Base-by-base conservation (phyloP, 768 basidiomycete species). In the Amanita rimosa region DNA sequence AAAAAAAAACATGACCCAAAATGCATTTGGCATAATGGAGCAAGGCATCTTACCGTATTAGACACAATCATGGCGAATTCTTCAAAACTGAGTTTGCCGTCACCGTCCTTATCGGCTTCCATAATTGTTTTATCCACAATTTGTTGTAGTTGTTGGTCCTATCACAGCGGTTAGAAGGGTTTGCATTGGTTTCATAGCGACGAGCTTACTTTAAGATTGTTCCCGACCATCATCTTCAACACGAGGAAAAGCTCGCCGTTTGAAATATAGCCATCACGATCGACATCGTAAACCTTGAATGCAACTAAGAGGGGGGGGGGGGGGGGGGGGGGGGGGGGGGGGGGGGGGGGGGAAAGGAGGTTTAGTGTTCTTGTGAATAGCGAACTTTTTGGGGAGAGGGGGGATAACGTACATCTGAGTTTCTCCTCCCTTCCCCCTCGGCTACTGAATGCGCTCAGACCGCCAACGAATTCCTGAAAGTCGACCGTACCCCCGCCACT, bases 51-150 rank as follows among this genome's bases (percentile, higher is more conserved):
- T 54, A 92, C 91, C 57, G 96, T 98, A 64, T 92, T 95, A 24
- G 93, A 89, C 22, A 99, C 96, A 82, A 98, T 97, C 59, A 79
- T 75, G 1, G 92, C 81, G 64, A 99, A 99, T 67, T 98, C 96
- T 49, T 96, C 93, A 57, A 99, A 99, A 66, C 80, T 90, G 52
- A 99, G 75, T 65, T 94, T 98, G 22, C 96, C 96, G 62, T 99
- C 96, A 2, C 89, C 93, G 60, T 99, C 94, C 63, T 90, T 86
- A 62, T 99, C 96, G 9, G 94, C 96, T 67, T 99, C 96, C 92
- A 99, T 93, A 63, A 99, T 99, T 7, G 96, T 98, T 73, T 99
- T 99, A 67, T 99, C 96, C 14, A 99, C 96, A 52, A 99, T 99
- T 64, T 98, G 96, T 65, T 99, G 96, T 52, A 99, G 70, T 70